Evolutionary conservation across 75 land plant genomes (phyloP), one percentile per base, ranked within the genome.

Genomic region (Pinus tabuliformis): DNA sequence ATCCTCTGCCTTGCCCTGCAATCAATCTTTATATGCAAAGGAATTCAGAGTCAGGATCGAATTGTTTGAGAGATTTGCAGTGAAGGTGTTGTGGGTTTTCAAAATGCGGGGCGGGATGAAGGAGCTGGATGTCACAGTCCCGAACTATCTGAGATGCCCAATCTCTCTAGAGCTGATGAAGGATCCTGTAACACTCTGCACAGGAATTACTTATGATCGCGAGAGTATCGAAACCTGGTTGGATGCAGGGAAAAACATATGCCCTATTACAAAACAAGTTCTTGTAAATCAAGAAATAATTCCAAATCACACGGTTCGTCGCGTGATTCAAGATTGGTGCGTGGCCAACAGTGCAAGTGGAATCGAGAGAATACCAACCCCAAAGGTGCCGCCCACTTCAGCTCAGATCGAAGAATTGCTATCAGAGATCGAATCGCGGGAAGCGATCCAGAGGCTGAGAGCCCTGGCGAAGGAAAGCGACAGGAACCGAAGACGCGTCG

Each of bases 321-420:
- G 81, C 42, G 56, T 89, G 73, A 89, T 89, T 45, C 91, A 84
- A 77, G 84, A 76, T 18, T 89, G 91, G 91, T 87, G 85, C 62
- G 87, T 84, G 6, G 86, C 59, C 62, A 84, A 89, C 73, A 72
- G 80, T 1, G 58, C 81, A 24, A 4, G 20, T 7, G 85, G 83
- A 7, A 54, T 84, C n/a, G 87, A 87, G 63, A 56, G 87, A 54
- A 84, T 87, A 6, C 83, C 90, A 28, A 87, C 91, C 2, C 90
- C 91, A 45, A 74, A 73, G 72, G 59, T 73, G 60, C 91, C 91
- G 16, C 75, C 80, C n/a, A 60, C 81, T 9, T 52, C 64, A 18
- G 39, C 78, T 22, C 58, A 83, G 12, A 82, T 81, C 17, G 18
- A 60, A 1, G 80, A 79, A 24, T 36, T 88, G 24, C 76, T 88